Evolutionary conservation across 1,139 yeast genomes (phyloP).

Genomic region (Yamadazyma atlantica): DNA sequence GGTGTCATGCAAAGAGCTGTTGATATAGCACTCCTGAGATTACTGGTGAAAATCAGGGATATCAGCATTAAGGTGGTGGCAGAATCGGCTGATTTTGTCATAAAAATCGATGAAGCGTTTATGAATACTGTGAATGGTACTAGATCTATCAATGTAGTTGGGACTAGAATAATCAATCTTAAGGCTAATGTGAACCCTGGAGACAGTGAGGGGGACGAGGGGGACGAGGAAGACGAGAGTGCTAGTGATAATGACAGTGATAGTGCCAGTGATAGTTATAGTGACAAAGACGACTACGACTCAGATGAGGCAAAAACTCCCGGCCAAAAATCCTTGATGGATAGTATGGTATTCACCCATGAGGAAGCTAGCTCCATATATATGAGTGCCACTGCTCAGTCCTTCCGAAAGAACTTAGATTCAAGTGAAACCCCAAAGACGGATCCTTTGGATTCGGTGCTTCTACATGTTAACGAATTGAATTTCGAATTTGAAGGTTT

Average conservation of each 20-base stretch:
- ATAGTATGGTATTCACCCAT: constrained; percentile 66
- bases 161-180: constrained; percentile 35
- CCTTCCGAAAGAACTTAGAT: constrained; percentile 23
- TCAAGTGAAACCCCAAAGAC: neutral
- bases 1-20: constrained; percentile 63
- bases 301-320: constrained; percentile 21
- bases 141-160: constrained; percentile 40
- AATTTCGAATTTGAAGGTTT: constrained; percentile 53
- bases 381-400: constrained; percentile 72
- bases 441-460: constrained; percentile 12
- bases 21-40: constrained; percentile 66
- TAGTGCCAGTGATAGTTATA: constrained; percentile 13
- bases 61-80: constrained; percentile 50
- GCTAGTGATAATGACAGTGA: constrained; percentile 6
- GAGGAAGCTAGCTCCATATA: constrained; percentile 73
- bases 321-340: constrained; percentile 49
- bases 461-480: constrained; percentile 35
- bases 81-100: constrained; percentile 46
- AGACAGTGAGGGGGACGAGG: constrained; percentile 14
- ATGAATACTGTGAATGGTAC: constrained; percentile 49
- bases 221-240: constrained; percentile 13
- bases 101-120: constrained; percentile 40
- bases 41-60: constrained; percentile 48
- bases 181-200: constrained; percentile 41
- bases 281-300: constrained; percentile 16